Evolutionary conservation across 306 rosid species (phyloP).

Genomic region (Mucuna pruriens): DNA sequence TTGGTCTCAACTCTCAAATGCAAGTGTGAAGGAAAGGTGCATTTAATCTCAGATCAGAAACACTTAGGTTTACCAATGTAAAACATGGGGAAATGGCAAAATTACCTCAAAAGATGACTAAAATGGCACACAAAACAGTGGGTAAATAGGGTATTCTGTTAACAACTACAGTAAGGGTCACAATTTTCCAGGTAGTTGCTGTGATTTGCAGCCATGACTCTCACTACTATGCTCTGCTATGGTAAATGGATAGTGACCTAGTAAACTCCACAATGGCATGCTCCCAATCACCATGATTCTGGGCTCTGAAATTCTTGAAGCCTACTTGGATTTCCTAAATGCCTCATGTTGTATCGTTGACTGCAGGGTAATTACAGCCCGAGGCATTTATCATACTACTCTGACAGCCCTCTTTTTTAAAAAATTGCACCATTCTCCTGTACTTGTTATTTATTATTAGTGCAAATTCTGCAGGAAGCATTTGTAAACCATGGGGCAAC

Average conservation of each 20-base stretch:
- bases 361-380: background rate
- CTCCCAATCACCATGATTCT: background rate
- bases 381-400: background rate
- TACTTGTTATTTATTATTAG: background rate
- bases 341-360: background rate
- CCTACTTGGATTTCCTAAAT: background rate
- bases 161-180: no score
- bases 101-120: no score
- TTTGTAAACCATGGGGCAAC: background rate
- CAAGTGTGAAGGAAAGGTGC: background rate
- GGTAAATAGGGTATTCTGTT: no score
- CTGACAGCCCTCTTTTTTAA: background rate
- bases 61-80: background rate
- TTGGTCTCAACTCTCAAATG: background rate
- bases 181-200: no score
- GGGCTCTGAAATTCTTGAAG: background rate
- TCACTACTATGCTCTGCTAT: no score
- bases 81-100: no score
- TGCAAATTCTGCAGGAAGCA: background rate
- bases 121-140: no score
- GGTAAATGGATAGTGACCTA: no score
- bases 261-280: no score
- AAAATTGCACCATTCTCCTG: background rate
- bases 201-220: no score
- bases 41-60: no score